phyloP scores from a whole-genome alignment of 1,139 yeast species.

The Diutina ranongensis region DNA sequence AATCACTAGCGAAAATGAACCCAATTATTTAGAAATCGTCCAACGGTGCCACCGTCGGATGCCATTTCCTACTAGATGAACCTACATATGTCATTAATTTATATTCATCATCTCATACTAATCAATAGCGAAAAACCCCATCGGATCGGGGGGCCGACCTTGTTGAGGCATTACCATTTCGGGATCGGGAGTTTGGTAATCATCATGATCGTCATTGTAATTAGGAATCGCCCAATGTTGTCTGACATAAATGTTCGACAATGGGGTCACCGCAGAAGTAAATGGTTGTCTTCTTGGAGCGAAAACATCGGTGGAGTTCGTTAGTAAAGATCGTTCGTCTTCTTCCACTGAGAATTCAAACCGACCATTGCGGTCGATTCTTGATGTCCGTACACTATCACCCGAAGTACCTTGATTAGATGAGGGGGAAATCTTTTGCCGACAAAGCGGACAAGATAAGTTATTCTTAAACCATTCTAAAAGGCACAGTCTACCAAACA shows the following conservation, averaged over 20 bases:
- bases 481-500: conserved; percentile 32
- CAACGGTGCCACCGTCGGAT: conserved; percentile 53
- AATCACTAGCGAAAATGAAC: conserved; percentile 50
- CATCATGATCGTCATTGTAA: conserved; percentile 1
- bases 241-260: conserved; percentile 29
- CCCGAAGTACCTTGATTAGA: neutral
- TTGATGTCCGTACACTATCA: neutral
- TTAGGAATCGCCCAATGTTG: conserved; percentile 26
- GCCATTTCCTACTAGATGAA: conserved; percentile 55
- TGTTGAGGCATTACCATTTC: conserved; percentile 5
- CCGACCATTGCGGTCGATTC: neutral
- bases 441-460: conserved; percentile 34
- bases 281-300: conserved; percentile 27
- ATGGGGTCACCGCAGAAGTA: conserved; percentile 28
- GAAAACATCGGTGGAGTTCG: conserved; percentile 26
- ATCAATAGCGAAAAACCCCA: neutral
- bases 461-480: conserved; percentile 31
- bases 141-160: neutral
- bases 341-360: neutral
- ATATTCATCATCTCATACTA: neutral
- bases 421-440: conserved; percentile 17
- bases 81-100: neutral
- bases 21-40: conserved; percentile 46
- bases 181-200: conserved; percentile 9
- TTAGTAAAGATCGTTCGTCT: neutral